Base-by-base conservation (phyloP, 1,284 basidiomycete species). In the Gymnopus androsaceus region DNA sequence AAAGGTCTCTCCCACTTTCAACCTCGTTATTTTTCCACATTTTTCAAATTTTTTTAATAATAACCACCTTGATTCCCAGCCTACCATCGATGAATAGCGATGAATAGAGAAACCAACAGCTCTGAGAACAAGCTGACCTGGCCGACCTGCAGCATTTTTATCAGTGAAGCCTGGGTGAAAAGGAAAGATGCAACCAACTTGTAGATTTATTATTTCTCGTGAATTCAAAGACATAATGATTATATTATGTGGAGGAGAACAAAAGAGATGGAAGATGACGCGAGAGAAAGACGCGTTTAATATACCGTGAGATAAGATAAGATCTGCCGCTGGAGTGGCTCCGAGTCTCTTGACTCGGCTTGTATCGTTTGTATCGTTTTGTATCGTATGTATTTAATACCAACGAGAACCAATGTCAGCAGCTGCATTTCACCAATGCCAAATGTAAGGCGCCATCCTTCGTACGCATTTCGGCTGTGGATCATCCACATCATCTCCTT, bases 21-120 rank as follows among this genome's bases (percentile, higher is more conserved):
- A n/a, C n/a, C n/a, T n/a, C n/a, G n/a, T n/a, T n/a, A n/a, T n/a
- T n/a, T n/a, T n/a, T n/a, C n/a, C n/a, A n/a, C n/a, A n/a, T n/a
- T n/a, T n/a, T n/a, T n/a, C n/a, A n/a, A n/a, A n/a, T n/a, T n/a
- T n/a, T n/a, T n/a, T n/a, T n/a, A n/a, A n/a, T n/a, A n/a, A n/a
- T n/a, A n/a, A n/a, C n/a, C n/a, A n/a, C n/a, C n/a, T 76, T 94
- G 88, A 71, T 86, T 88, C 59, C 82, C 83, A 38, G 86, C 87
- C 83, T 88, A 62, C 34, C 47, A 19, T 37, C n/a, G 49, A 31
- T 31, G 33, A 36, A 36, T 48, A 17, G 31, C n/a, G 37, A 33
- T 31, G 31, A 12, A 28, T 28, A 6, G 14, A 12, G 8, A 28
- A 14, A 12, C 34, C 19, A 11, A 36, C 33, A n/a, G 36, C 12